Base-by-base conservation (phyloP, 257 asterid genomes). In the Fraxinus americana region DNA sequence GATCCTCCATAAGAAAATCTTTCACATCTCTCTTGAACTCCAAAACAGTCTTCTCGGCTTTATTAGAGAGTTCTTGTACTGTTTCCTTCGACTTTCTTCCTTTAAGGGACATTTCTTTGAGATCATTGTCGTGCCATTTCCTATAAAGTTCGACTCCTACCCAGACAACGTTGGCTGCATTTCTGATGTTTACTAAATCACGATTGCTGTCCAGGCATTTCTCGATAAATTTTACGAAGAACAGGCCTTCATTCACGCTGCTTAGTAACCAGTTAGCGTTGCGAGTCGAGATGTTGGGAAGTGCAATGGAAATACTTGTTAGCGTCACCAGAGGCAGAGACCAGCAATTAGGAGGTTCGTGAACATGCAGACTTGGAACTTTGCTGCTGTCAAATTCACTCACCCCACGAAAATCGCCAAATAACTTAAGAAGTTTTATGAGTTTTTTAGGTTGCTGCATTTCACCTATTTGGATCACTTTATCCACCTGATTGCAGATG, bases 311-410 rank as follows among this genome's bases (percentile, higher is more conserved):
- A 17, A 54, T 54, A 54, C 65, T 54, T 19, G 65, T 54, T 54
- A 54, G 65, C 3, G 77, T 81, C 36, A 72, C 70, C 13, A 81
- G 5, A 39, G 74, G 36, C 65, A 76, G 17, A 59, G 74, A 61
- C 84, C 84, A 81, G 41, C 69, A 80, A 38, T 75, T 75, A 16
- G 79, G 70, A 57, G 75, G 83, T 34, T 75, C 80, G 39, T 36
- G 21, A 10, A 76, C 13, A 23, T 80, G 65, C 29, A 75, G 73
- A 32, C 19, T 21, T 34, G 41, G 74, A 63, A 75, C 75, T 32
- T 45, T 25, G 38, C 71, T 29, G 10, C 50, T 21, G 71, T 72
- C 72, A 39, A 76, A 76, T 35, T 75, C 61, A 29, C 27, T 23
- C 30, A 76, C 75, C 29, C 84, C 78, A 38, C 16, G 32, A 61